Conservation (phyloP, 139 green algal genomes). For the Trebouxia sp. region DNA sequence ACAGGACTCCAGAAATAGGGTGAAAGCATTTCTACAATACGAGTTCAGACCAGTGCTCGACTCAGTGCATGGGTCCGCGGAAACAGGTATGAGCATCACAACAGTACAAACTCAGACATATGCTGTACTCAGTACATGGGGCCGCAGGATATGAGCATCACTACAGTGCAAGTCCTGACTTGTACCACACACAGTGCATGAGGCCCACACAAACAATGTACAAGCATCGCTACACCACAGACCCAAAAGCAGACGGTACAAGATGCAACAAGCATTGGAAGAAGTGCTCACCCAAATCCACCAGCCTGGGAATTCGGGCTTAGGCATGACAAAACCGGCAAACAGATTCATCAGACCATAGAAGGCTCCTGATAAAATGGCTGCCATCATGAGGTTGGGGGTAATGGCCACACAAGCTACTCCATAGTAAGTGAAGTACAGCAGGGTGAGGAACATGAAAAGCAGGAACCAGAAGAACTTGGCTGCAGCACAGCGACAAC, state of each 20-base stretch:
- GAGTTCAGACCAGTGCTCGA: too few relatives aligned
- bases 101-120: too few relatives aligned
- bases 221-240: too few relatives aligned
- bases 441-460: constrained; percentile 58
- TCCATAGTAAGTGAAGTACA: constrained; percentile 63
- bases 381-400: constrained; percentile 48
- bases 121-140: neutral
- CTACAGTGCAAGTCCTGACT: too few relatives aligned
- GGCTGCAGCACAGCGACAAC: constrained; percentile 20
- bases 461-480: constrained; percentile 64
- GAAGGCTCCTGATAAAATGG: constrained; percentile 9
- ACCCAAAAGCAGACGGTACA: neutral
- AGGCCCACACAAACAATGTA: too few relatives aligned
- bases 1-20: too few relatives aligned
- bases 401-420: constrained; percentile 52
- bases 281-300: constrained; percentile 11
- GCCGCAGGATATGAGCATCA: neutral
- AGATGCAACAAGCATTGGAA: neutral
- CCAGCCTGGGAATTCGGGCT: constrained; percentile 12
- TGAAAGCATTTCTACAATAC: too few relatives aligned
- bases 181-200: too few relatives aligned
- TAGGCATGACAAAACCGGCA: constrained; percentile 34
- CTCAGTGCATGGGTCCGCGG: too few relatives aligned
- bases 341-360: constrained; percentile 31
- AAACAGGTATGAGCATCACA: too few relatives aligned